Base-by-base conservation (phyloP, 176 grass and related monocot species). In the Oryza brachyantha region DNA sequence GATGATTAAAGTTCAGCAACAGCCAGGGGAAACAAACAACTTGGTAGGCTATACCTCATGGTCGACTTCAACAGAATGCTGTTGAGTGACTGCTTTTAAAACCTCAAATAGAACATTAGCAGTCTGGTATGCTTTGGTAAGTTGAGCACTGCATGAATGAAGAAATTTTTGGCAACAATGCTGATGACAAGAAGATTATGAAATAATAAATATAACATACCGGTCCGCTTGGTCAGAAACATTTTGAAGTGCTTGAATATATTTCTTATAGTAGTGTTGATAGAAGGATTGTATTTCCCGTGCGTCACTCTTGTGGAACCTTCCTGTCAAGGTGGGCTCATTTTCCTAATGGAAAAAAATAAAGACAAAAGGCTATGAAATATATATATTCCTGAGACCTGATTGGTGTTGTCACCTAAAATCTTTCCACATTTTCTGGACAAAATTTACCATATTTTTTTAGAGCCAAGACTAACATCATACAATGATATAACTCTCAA, bases 101-200 rank as follows among this genome's bases (percentile, higher is more conserved):
- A 98, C 95, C 81, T 98, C 95, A 84, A 98, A 98, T 22, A 98
- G 75, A 79, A 98, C 88, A 65, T 68, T 68, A 78, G 95, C 95
- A 54, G 92, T 98, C 83, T 94, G 95, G 64, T 98, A 98, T 71
- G 92, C 95, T 82, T 98, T 94, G 59, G 85, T 92, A 81, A 98
- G 80, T 81, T 92, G 86, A 16, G 87, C 70, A 77, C 95, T 98
- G 85, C 41, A 79, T 80, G 57, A 72, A 82, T 52, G 27, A 83
- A 79, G 78, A 72, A 81, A 77, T 36, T 61, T 62, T 61, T 62
- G 80, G 34, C 35, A 29, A 36, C 60, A 39, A 61, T 39, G 64
- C 73, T 45, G 10, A 64, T 22, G 19, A 79, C 11, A 89, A 67
- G 64, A 48, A 80, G 17, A 81, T 10, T 81, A 84, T 68, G 26